A percentile compares a stretch with the other conserved stretches of the same genome.
Evolutionary conservation across 805 yeast genomes (phyloP).

Genomic region (Sugiyamaella chiloensis): DNA sequence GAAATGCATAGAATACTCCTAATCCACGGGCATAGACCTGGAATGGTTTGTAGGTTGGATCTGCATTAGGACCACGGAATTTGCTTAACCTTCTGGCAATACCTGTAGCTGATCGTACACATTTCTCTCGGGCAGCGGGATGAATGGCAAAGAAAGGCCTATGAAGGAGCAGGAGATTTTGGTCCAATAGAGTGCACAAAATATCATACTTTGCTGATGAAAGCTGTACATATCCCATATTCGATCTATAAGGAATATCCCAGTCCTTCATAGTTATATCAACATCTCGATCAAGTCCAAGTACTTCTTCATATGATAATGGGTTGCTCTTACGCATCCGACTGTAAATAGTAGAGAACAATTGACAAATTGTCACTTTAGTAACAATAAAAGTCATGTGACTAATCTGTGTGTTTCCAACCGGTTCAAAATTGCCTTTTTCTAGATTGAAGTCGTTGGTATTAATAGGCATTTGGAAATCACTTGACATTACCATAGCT

Average conservation of each 20-base stretch:
- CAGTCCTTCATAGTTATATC: constrained; percentile 1
- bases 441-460: constrained; percentile 9
- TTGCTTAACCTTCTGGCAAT: background rate
- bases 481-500: background rate
- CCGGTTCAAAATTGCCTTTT: background rate
- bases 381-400: constrained; percentile 14
- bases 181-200: constrained; percentile 11
- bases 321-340: constrained; percentile 8
- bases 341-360: constrained; percentile 6
- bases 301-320: constrained; percentile 12
- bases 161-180: constrained; percentile 12
- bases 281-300: constrained; percentile 5
- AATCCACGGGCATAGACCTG: constrained; percentile 10
- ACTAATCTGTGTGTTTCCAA: background rate
- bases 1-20: constrained; percentile 15
- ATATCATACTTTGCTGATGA: constrained; percentile 10
- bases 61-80: constrained; percentile 1
- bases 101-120: constrained; percentile 8
- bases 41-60: constrained; percentile 5
- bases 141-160: constrained; percentile 12
- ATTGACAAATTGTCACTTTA: constrained; percentile 8
- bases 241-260: constrained; percentile 9
- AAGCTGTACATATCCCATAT: background rate
- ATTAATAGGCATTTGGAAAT: constrained; percentile 9
- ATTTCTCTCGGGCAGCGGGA: constrained; percentile 7